Base-by-base conservation (phyloP, 2,329 filamentous ascomycete species). In the Ilyonectria destructans region DNA sequence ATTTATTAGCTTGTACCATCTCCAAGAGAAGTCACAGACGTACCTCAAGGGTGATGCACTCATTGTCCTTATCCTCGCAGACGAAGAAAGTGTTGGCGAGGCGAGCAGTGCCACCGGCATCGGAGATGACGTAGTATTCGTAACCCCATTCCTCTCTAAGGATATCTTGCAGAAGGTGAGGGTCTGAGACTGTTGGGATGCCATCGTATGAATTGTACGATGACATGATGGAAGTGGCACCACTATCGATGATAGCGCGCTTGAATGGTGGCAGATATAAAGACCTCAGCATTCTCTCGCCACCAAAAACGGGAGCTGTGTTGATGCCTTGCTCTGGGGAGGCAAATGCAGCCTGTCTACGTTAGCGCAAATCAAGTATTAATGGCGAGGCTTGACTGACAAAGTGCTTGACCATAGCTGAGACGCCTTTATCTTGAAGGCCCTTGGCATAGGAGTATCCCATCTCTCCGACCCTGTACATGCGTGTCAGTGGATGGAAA, bases 141-240 rank as follows among this genome's bases (percentile, higher is more conserved):
- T 92, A 94, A 1, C 90, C 91, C 92, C 92, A 94, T 75, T 93
- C 90, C 1, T 87, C 86, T 62, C 92, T 85, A 12, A 95, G 82
- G 48, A 94, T 92, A 19, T 91, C 87, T 0, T 90, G 92, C 48
- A 94, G 83, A 4, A 91, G 83, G 67, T 91, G 88, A 60, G 88
- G 84, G 76, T 93, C 88, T 2, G 92, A 87, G 57, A 93, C 88
- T 0, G 89, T 85, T 1, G 92, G 91, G 15, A 93, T 83, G 2
- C 92, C 92, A 70, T 95, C 92, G 70, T 94, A 93, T 60, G 90
- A 90, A 75, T 93, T 89, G 75, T 95, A 95, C 0, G 92, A 88
- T 33, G 90, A 89, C 93, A 95, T 95, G 72, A 94, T 88, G 46
- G 87, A 86, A 75, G 86, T 90, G 2, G 90, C 92, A 12, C 87